Conservation (phyloP, 192 early-diverging fungal species). For the Linnemannia elongata region DNA sequence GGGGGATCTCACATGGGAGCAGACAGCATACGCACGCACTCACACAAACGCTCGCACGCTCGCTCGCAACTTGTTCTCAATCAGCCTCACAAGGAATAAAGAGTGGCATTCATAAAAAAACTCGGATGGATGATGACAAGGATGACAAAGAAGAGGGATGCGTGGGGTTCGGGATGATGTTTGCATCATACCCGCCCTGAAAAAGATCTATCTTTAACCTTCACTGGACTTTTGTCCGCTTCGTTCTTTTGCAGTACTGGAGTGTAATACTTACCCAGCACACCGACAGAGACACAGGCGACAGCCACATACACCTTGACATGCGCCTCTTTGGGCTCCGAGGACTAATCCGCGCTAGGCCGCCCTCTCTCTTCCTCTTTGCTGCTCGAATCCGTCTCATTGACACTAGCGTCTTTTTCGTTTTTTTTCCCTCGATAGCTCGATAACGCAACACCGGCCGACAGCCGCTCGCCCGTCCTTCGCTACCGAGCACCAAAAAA, state of each 20-base stretch:
- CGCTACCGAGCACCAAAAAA: background rate
- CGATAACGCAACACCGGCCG: background rate
- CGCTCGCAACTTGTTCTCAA: background rate
- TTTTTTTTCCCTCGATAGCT: background rate
- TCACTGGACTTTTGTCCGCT: background rate
- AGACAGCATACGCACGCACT: background rate
- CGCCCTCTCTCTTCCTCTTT: background rate
- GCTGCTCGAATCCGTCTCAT: background rate
- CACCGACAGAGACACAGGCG: background rate
- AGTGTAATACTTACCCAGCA: background rate
- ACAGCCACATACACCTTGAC: background rate
- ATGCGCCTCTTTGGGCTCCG: background rate
- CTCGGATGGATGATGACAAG: background rate
- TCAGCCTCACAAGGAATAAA: background rate
- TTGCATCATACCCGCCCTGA: background rate
- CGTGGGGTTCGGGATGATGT: background rate
- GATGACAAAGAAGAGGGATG: background rate
- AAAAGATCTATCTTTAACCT: background rate
- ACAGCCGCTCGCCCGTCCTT: background rate
- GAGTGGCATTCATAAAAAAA: background rate
- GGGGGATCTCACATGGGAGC: background rate
- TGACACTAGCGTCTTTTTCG: background rate
- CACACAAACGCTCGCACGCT: no score
- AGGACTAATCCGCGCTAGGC: constrained; percentile 17
- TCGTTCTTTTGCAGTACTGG: background rate